Evolutionary conservation across 495 filamentous ascomycete genomes (phyloP).

Genomic region (Penicillium egyptiacum): DNA sequence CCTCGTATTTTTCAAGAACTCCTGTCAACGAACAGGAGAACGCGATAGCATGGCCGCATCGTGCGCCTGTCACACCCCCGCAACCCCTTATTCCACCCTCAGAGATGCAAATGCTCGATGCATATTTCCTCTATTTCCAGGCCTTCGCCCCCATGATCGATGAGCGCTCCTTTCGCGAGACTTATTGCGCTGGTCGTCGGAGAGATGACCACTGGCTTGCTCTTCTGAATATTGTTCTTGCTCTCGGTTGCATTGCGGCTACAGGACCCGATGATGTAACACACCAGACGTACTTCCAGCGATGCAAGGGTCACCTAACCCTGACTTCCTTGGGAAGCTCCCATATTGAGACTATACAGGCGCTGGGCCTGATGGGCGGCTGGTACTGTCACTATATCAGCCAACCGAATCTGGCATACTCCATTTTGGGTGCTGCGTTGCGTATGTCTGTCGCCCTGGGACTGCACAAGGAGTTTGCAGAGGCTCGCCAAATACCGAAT

Average conservation of each 20-base stretch:
- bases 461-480: slow-evolving; percentile 66
- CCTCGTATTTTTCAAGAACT: slow-evolving; percentile 53
- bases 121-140: slow-evolving; percentile 76
- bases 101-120: slow-evolving; percentile 64
- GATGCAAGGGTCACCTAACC: slow-evolving; percentile 65
- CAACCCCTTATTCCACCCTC: slow-evolving; percentile 31
- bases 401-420: slow-evolving; percentile 66
- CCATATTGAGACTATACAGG: slow-evolving; percentile 68
- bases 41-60: slow-evolving; percentile 25
- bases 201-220: slow-evolving; percentile 73
- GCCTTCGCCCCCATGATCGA: slow-evolving; percentile 76
- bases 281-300: slow-evolving; percentile 71
- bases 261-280: slow-evolving; percentile 67
- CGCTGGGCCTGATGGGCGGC: slow-evolving; percentile 65
- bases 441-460: slow-evolving; percentile 71
- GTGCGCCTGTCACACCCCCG: slow-evolving; percentile 30
- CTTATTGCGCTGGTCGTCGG: slow-evolving; percentile 65
- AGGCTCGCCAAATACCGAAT: slow-evolving; percentile 42
- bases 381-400: slow-evolving; percentile 78
- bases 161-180: slow-evolving; percentile 69
- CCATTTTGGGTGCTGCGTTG: slow-evolving; percentile 56
- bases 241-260: slow-evolving; percentile 71
- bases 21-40: slow-evolving; percentile 28
- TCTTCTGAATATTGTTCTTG: slow-evolving; percentile 77
- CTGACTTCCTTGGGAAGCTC: slow-evolving; percentile 52